Evolutionary conservation across 176 grass and related monocot species (phyloP).

Genomic region (Avena insularis): DNA sequence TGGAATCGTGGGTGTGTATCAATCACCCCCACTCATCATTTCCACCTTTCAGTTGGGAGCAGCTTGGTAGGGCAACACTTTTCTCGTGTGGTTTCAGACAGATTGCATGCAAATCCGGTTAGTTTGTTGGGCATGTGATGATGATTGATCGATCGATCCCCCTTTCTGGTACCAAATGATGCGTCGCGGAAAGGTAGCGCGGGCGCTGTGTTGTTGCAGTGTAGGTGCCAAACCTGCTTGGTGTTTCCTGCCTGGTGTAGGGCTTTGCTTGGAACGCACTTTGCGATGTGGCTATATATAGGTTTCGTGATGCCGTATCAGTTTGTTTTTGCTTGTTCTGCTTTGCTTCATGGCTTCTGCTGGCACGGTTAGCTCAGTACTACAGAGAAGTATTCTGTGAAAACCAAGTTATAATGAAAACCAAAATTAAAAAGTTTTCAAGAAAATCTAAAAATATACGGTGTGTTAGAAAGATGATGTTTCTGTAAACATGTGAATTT

Average conservation of each 20-base stretch:
- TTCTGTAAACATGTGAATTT: no score
- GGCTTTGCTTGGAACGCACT: constrained; percentile 6
- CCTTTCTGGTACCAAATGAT: constrained; percentile 51
- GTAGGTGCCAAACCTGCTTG: neutral
- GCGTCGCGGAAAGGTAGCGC: neutral
- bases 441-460: no score
- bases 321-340: neutral
- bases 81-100: constrained; percentile 32
- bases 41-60: constrained; percentile 33
- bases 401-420: no score
- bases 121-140: constrained; percentile 37
- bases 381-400: neutral
- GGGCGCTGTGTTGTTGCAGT: neutral
- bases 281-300: neutral
- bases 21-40: neutral
- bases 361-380: neutral
- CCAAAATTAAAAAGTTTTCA: no score
- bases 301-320: neutral
- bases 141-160: neutral
- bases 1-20: constrained; percentile 22
- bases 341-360: neutral
- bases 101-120: constrained; percentile 34
- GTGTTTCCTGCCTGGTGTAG: neutral
- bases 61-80: constrained; percentile 19
- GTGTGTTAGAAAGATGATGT: no score